Percentiles rank a stretch among this genome's conserved stretches.
Conservation (phyloP, 1,284 basidiomycete species). For the Leucoagaricus sp. region DNA sequence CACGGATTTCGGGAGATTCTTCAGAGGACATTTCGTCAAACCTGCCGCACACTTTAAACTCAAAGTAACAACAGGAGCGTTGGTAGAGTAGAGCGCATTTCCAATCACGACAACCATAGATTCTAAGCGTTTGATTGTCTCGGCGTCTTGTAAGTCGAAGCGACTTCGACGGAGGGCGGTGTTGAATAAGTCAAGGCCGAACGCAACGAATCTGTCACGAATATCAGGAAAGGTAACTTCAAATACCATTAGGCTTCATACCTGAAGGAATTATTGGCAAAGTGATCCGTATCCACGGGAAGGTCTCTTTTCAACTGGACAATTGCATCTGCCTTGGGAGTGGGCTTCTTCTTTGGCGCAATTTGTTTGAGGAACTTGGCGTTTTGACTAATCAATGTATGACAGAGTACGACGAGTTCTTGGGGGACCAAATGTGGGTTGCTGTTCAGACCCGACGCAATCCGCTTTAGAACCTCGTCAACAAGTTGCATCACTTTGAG, state of each 20-base stretch:
- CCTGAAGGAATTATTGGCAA: conserved; percentile 84
- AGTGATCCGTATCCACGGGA: conserved; percentile 65
- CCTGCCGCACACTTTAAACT: conserved; percentile 84
- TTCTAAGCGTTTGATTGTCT: conserved; percentile 79
- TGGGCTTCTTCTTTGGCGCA: conserved; percentile 42
- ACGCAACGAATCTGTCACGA: conserved; percentile 77
- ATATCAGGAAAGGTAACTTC: conserved; percentile 13
- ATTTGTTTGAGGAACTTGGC: conserved; percentile 75
- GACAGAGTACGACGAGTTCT: conserved; percentile 83
- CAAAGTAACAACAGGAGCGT: conserved; percentile 76
- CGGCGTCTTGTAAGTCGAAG: conserved; percentile 81
- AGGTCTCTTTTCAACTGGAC: conserved; percentile 79
- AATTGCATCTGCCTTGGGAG: conserved; percentile 59
- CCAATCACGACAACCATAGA: conserved; percentile 88
- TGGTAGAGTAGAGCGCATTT: conserved; percentile 89
- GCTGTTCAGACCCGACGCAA: conserved; percentile 84
- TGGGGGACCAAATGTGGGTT: conserved; percentile 74
- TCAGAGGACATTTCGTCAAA: conserved; percentile 85
- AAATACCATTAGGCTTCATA: conserved; percentile 31
- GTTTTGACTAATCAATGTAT: conserved; percentile 91
- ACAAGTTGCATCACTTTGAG: conserved; percentile 83
- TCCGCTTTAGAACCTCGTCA: conserved; percentile 86
- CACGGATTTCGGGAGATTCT: conserved; percentile 75
- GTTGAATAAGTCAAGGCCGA: conserved; percentile 92
- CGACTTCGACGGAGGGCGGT: conserved; percentile 85